Evolutionary conservation across 2,329 filamentous ascomycete genomes (phyloP), one percentile per base, ranked within the genome.

Genomic region (Pyrenophora seminiperda): DNA sequence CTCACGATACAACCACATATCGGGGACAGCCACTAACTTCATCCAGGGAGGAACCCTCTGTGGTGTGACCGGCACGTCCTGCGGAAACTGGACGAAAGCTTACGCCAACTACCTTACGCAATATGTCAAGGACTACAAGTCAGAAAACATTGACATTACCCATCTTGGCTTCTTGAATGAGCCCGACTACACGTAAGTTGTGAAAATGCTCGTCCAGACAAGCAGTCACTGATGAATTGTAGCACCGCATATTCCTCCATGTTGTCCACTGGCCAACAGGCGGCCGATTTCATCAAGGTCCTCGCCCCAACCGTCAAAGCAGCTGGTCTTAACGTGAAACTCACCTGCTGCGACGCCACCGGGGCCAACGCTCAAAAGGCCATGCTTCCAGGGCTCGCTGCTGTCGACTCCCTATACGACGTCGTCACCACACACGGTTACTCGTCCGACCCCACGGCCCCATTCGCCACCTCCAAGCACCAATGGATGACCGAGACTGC

Each of bases 41-140:
- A 11, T 24, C 7, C 2, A 38, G 34, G 34, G 34, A 38, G 34
- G 34, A 24, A 38, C 7, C 11, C 34, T 38, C 20, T 38, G 34
- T 14, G 34, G 34, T 38, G 34, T 38, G 13, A 20, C 19, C 22
- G 34, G 34, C 34, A 38, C 34, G 2, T 38, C 34, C 7, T 38
- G 34, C 13, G 34, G 34, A 13, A 38, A 38, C 34, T 38, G 34
- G 34, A 20, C 18, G 13, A 17, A 38, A 38, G 18, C 34, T 11
- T 38, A 38, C 14, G 34, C 34, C 19, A 22, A 38, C n/a, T 38
- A 38, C 34, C 34, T 38, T 18, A 38, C 34, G 5, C 34, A 38
- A 22, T 38, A 38, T 3, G 34, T 38, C 34, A 38, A 38, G 2
- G 20, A 38, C 34, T 38, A 38, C 34, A 22, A 38, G 13, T 20